Evolutionary conservation across 805 yeast species (phyloP), one percentile per base, ranked within the genome.

Genomic region (Ogataea ganodermae): DNA sequence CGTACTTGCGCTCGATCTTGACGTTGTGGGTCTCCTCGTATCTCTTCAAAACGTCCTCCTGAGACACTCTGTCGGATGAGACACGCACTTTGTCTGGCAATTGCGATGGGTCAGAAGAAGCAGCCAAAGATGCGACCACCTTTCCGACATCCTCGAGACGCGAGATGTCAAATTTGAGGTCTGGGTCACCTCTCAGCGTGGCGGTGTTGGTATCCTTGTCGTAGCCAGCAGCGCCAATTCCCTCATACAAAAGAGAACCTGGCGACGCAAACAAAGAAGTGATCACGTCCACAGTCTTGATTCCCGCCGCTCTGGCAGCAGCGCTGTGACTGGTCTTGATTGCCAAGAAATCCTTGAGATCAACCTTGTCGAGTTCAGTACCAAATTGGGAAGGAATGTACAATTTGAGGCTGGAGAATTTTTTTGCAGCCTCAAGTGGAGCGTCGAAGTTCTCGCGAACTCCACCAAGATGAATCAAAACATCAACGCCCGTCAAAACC

Each of bases 351-450:
- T 38, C 45, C 5, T 47, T 41, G 18, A 54, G 37, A 3, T 55
- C 55, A 17, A 61, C 60, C 7, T 58, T 65, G 2, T 52, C 59
- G 14, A 72, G 42, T 45, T 79, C 80, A 18, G 69, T 56, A 33
- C 88, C 89, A 55, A 77, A 83, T 56, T 81, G 86, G 2, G 84
- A 75, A 26, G 86, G 84, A 52, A 81, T 74, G 65, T 72, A 81
- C 27, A 79, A 58, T 58, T 75, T 74, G 42, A 80, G 79, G 17
- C 51, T 49, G 22, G 49, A 40, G 42, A 68, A 70, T 24, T 58
- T 63, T 8, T 61, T 59, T 2, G 74, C 73, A 6, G 75, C 72
- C 40, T 75, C 78, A 27, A 74, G 48, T n/a, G 66, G 51, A 1
- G 54, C 65, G 26, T 65, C 72, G 16, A 42, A 51, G 3, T 30